These are phyloP conservation scores for Conidiobolus incongruus DNA, from an alignment of 371 early-diverging fungal species.

Conservation along the genomic window DNA sequence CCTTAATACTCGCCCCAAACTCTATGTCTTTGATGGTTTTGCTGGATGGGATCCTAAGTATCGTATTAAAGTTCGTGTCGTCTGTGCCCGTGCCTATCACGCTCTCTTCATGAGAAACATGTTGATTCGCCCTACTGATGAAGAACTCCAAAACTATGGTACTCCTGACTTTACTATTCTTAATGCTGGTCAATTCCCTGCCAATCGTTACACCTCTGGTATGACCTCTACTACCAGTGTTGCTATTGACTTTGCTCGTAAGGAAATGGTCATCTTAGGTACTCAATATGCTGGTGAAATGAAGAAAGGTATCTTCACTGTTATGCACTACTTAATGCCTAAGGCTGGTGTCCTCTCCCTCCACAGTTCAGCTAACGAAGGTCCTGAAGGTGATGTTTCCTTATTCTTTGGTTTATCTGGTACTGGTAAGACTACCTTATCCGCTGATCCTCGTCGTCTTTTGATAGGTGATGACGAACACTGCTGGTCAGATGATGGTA, in stretches of 20 bases:
- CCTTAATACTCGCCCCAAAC: constrained; percentile 75
- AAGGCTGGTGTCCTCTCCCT: constrained; percentile 91
- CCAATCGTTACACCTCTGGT: constrained; percentile 86
- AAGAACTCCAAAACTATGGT: constrained; percentile 74
- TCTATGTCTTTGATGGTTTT: constrained; percentile 89
- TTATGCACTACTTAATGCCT: constrained; percentile 97
- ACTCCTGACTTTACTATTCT: constrained; percentile 91
- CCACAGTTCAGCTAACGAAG: constrained; percentile 92
- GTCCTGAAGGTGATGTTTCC: constrained; percentile 75
- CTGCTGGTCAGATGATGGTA: constrained; percentile 88
- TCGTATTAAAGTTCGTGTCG: constrained; percentile 84
- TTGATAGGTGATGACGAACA: constrained; percentile 98
- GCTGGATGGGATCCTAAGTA: constrained; percentile 92
- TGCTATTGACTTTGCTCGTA: constrained; percentile 64
- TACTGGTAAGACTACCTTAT: constrained; percentile 94
- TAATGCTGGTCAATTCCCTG: constrained; percentile 91
- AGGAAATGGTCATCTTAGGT: constrained; percentile 77
- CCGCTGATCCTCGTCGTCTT: constrained; percentile 79
- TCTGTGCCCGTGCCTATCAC: constrained; percentile 91
- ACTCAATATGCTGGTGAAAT: constrained; percentile 97
- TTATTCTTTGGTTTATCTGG: constrained; percentile 96
- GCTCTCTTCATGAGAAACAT: constrained; percentile 93
- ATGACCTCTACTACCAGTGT: constrained; percentile 90
- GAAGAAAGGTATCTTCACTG: constrained; percentile 95
- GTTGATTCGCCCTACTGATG: constrained; percentile 82